phyloP scores from a whole-genome alignment of 257 asterid genomes.

The Voacanga thouarsii region DNA sequence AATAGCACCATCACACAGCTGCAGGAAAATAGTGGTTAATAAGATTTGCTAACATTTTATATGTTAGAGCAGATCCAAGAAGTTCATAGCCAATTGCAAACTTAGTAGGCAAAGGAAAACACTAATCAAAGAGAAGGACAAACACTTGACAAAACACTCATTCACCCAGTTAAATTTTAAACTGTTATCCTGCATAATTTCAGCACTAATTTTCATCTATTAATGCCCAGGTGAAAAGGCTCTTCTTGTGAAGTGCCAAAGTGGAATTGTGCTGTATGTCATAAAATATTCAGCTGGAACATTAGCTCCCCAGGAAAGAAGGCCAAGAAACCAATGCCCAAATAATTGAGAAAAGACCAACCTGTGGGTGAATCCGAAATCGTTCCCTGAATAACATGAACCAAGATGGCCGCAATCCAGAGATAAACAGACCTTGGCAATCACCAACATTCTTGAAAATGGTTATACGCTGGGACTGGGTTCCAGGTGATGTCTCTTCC shows the following conservation, averaged over 20 bases:
- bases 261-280: not conserved
- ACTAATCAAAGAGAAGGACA: not conserved
- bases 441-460: constrained; percentile 87
- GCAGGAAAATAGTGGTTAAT: constrained; percentile 26
- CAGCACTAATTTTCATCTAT: not conserved
- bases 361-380: constrained; percentile 92
- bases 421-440: constrained; percentile 75
- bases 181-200: not conserved
- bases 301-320: not conserved
- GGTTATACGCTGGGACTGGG: constrained; percentile 56
- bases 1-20: constrained; percentile 95
- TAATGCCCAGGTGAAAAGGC: not conserved
- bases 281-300: not conserved
- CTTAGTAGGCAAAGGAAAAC: not conserved
- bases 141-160: not conserved
- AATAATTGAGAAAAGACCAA: constrained; percentile 31
- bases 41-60: constrained; percentile 4
- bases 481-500: constrained; percentile 74
- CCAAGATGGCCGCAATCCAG: constrained; percentile 91
- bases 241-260: not conserved
- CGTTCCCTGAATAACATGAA: constrained; percentile 93
- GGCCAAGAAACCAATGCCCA: not conserved
- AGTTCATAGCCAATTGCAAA: not conserved
- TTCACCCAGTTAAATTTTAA: not conserved
- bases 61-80: not conserved